A percentile compares a stretch with the other conserved stretches of the same genome.
These are phyloP conservation scores for Stephanodiscus minutulus DNA, from an alignment of 108 stramenopile species.

Conservation along the genomic window DNA sequence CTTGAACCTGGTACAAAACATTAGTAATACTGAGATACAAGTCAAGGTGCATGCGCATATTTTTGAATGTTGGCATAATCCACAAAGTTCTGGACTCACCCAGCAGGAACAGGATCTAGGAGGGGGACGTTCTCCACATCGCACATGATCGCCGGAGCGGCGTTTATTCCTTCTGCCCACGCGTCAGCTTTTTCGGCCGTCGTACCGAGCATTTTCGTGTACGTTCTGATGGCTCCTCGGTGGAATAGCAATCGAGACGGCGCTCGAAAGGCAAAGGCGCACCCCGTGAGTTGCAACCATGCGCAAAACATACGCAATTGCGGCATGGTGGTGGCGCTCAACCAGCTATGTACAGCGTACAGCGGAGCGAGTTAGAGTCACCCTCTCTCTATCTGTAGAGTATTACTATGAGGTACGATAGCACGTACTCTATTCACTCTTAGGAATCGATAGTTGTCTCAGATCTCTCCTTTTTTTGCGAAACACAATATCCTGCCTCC, in stretches of 20 bases:
- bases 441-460: no score
- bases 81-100: constrained; percentile 14
- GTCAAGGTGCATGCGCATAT: background rate
- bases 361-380: no score
- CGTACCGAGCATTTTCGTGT: constrained; percentile 9
- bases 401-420: no score
- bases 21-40: background rate
- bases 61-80: background rate
- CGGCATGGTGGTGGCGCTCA: no score
- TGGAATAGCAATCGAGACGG: background rate
- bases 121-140: constrained; percentile 43
- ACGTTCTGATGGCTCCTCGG: constrained; percentile 1
- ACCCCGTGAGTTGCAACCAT: constrained; percentile 1
- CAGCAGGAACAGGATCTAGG: constrained; percentile 43
- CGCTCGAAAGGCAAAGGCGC: constrained; percentile 10
- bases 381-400: no score
- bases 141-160: constrained; percentile 40
- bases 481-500: background rate
- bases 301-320: constrained; percentile 4
- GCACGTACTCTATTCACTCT: no score
- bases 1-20: constrained; percentile 38
- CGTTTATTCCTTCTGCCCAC: constrained; percentile 43
- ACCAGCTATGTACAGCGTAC: no score
- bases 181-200: constrained; percentile 8
- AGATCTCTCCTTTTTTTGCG: no score